These are phyloP conservation scores for Podosphaera leucotricha DNA, from an alignment of 2,329 filamentous ascomycete genomes.

Conservation along the genomic window DNA sequence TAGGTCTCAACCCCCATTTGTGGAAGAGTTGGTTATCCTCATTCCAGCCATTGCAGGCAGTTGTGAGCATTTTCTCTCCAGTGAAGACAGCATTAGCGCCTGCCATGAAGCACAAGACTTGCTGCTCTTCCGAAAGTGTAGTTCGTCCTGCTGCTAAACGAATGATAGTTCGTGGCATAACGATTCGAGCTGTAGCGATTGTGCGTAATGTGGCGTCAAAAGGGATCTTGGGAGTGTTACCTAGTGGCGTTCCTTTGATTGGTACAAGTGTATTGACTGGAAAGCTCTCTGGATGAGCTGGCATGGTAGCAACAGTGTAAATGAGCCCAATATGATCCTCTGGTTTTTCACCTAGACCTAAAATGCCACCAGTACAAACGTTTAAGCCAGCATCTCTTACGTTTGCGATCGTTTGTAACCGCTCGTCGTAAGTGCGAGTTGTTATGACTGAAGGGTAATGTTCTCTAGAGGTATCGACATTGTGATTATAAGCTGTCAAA, in stretches of 20 bases:
- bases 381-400: slow-evolving; percentile 73
- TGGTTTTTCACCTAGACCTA: slow-evolving; percentile 60
- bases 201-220: slow-evolving; percentile 64
- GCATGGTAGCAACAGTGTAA: slow-evolving; percentile 60
- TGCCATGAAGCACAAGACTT: slow-evolving; percentile 71
- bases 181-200: slow-evolving; percentile 58
- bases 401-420: slow-evolving; percentile 52
- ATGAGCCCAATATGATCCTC: slow-evolving; percentile 64
- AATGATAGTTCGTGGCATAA: slow-evolving; percentile 72
- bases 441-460: slow-evolving; percentile 75
- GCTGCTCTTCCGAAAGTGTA: slow-evolving; percentile 69
- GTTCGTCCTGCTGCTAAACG: slow-evolving; percentile 67
- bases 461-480: slow-evolving; percentile 73
- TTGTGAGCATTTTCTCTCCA: slow-evolving; percentile 88
- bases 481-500: slow-evolving; percentile 84
- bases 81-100: slow-evolving; percentile 91
- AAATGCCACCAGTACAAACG: slow-evolving; percentile 73
- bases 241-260: slow-evolving; percentile 72
- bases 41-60: slow-evolving; percentile 75
- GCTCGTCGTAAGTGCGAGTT: slow-evolving; percentile 69
- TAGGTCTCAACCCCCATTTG: slow-evolving; percentile 58
- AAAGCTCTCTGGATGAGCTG: slow-evolving; percentile 68
- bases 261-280: slow-evolving; percentile 80
- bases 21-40: slow-evolving; percentile 69
- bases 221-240: slow-evolving; percentile 45